Evolutionary conservation across 371 early-diverging fungal genomes (phyloP), one percentile per base, ranked within the genome.

Genomic region (Mucor indicus): DNA sequence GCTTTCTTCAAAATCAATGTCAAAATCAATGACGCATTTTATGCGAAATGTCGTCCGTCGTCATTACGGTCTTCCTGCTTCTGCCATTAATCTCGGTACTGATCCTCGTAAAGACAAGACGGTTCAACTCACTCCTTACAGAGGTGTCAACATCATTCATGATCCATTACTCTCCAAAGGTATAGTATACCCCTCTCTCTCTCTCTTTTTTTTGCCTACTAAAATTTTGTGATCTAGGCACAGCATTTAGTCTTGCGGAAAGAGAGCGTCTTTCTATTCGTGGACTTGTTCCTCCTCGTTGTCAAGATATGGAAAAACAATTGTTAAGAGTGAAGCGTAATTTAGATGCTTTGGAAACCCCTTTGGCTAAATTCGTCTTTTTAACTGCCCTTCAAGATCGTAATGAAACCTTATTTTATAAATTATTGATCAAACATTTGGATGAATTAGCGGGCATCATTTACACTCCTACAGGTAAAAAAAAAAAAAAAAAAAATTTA

Each of bases 401-500:
- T 55, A 82, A 84, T 40, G 85, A 84, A 58, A 84, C 83, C 0
- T 67, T 84, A 23, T 84, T 75, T 53, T 84, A 84, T 47, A 81
- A 82, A 41, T 56, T 84, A 24, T 42, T 84, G 55, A 82, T 84
- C 50, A 70, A 73, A 30, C 62, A 84, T 40, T 44, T 84, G 32
- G 78, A 79, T 53, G 76, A 75, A 51, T 44, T 75, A 22, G 55
- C 76, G 3, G 62, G 68, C 11, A 62, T 77, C 35, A 74, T 74
- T 45, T 77, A 77, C 51, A 71, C 72, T 20, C 75, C 75, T 31
- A 69, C 73, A 37, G 72, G 73, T 61, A 61, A 57, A 33, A n/a
- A 11, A 33, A 33, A 15, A 13, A 33, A 5, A 13, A 13, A 9
- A 33, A 19, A 21, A 24, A 31, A 32, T 10, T 38, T 20, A 33